These are phyloP conservation scores for Pythium oligandrum DNA, from an alignment of 352 stramenopile genomes.

Conservation along the genomic window DNA sequence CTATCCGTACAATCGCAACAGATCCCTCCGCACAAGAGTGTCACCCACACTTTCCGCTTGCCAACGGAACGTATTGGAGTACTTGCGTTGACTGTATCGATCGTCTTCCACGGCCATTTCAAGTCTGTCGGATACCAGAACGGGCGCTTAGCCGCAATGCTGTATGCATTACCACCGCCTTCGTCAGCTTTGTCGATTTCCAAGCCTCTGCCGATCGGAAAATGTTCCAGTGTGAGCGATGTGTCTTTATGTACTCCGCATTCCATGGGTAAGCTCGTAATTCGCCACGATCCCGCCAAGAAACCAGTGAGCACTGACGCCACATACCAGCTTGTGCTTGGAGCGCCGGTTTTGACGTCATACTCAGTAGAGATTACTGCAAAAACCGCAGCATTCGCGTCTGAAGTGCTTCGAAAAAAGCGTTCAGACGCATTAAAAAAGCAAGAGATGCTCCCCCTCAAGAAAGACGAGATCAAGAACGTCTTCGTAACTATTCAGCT, in stretches of 20 bases:
- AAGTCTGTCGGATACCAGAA: slow-evolving; percentile 66
- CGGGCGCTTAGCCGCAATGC: slow-evolving; percentile 63
- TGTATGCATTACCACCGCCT: slow-evolving; percentile 52
- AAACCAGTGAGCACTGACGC: slow-evolving; percentile 45
- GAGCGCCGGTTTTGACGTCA: slow-evolving; percentile 55
- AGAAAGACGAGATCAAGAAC: slow-evolving; percentile 57
- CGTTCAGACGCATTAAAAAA: slow-evolving; percentile 52
- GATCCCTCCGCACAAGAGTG: slow-evolving; percentile 53
- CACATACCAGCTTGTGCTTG: slow-evolving; percentile 72
- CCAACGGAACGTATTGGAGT: slow-evolving; percentile 31
- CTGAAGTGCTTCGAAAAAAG: slow-evolving; percentile 45
- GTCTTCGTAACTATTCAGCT: slow-evolving; percentile 69
- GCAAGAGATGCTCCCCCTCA: slow-evolving; percentile 53
- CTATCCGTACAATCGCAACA: slow-evolving; percentile 41
- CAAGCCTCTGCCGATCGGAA: slow-evolving; percentile 38
- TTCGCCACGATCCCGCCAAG: slow-evolving; percentile 51
- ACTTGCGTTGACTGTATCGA: slow-evolving; percentile 46
- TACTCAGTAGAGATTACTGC: slow-evolving; percentile 64
- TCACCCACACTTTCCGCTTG: slow-evolving; percentile 60
- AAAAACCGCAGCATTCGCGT: slow-evolving; percentile 37
- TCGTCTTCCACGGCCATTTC: slow-evolving; percentile 78
- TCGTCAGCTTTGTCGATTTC: slow-evolving; percentile 2
- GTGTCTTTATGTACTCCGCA: slow-evolving; percentile 65
- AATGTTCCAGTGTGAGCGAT: slow-evolving; percentile 41
- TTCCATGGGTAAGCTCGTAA: slow-evolving; percentile 53